Conservation (phyloP, 176 grass and related monocot species). For the Puccinellia tenuiflora region DNA sequence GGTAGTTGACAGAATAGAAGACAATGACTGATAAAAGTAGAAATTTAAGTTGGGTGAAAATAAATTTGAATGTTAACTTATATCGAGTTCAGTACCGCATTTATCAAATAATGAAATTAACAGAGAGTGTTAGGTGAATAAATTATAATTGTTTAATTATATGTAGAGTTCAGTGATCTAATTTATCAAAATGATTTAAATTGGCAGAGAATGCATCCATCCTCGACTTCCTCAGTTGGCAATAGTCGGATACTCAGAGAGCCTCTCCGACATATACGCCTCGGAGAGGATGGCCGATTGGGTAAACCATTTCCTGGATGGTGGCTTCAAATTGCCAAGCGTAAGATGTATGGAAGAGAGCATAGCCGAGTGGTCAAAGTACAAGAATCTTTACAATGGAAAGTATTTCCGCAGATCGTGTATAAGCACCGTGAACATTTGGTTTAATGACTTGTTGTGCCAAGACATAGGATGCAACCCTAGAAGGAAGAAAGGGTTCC, state of each 20-base stretch:
- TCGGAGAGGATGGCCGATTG: constrained; percentile 69
- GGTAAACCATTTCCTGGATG: constrained; percentile 56
- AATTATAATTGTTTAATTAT: not conserved
- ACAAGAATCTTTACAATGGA: constrained; percentile 51
- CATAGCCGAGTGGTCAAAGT: constrained; percentile 64
- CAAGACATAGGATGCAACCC: constrained; percentile 70
- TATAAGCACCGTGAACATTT: constrained; percentile 64
- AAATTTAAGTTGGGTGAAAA: not conserved
- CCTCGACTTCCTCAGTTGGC: constrained; percentile 69
- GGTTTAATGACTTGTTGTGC: constrained; percentile 77
- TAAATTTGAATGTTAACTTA: constrained; percentile 1
- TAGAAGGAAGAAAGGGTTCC: constrained; percentile 67
- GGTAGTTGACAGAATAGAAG: too few species aligned
- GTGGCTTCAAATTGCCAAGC: constrained; percentile 51
- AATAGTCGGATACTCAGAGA: constrained; percentile 77
- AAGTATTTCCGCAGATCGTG: constrained; percentile 57
- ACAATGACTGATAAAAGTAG: not conserved
- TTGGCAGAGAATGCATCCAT: constrained; percentile 71
- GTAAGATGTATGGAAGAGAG: constrained; percentile 75
- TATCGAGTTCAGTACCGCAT: not conserved
- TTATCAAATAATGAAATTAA: constrained; percentile 14
- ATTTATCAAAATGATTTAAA: constrained; percentile 8
- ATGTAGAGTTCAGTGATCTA: not conserved
- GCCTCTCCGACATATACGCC: constrained; percentile 54
- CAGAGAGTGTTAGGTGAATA: constrained; percentile 33